phyloP scores from a whole-genome alignment of 139 green algal genomes.

The Klebsormidium nitens region DNA sequence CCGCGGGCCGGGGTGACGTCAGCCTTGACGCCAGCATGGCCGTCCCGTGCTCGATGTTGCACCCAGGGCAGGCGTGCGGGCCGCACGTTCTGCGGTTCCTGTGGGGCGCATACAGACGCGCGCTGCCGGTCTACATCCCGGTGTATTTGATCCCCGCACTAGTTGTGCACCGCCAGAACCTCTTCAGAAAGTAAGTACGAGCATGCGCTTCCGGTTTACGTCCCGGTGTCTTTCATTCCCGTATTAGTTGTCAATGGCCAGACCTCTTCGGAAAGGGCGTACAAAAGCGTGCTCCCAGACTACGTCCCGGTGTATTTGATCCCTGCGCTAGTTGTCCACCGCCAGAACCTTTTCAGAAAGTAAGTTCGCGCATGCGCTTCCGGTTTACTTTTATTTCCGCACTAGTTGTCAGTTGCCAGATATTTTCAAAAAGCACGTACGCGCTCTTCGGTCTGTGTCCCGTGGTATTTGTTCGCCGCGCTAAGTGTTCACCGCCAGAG shows the following conservation, averaged over 20 bases:
- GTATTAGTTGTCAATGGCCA: too few species aligned
- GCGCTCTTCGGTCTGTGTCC: too few species aligned
- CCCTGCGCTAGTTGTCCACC: constrained; percentile 76
- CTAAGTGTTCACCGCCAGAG: too few species aligned
- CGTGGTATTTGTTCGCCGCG: too few species aligned
- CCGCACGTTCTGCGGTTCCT: constrained; percentile 51
- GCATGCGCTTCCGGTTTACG: too few species aligned
- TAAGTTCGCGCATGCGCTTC: too few species aligned
- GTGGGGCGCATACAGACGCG: constrained; percentile 54
- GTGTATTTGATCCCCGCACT: constrained; percentile 69
- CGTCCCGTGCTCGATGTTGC: constrained; percentile 11
- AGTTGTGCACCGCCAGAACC: constrained; percentile 73
- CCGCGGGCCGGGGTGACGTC: constrained; percentile 12
- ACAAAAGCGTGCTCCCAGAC: constrained; percentile 64
- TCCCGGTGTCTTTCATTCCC: too few species aligned
- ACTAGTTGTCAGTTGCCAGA: too few species aligned
- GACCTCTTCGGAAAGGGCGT: too few species aligned
- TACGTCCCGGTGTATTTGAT: constrained; percentile 73
- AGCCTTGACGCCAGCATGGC: constrained; percentile 8
- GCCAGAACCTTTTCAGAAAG: constrained; percentile 48
- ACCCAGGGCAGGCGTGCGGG: constrained; percentile 17
- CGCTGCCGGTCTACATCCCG: constrained; percentile 72
- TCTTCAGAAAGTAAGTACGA: constrained; percentile 41
- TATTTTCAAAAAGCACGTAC: too few species aligned
- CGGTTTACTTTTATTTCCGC: too few species aligned